Evolutionary conservation across 345 rosid genomes (phyloP).

Genomic region (Aethionema arabicum): DNA sequence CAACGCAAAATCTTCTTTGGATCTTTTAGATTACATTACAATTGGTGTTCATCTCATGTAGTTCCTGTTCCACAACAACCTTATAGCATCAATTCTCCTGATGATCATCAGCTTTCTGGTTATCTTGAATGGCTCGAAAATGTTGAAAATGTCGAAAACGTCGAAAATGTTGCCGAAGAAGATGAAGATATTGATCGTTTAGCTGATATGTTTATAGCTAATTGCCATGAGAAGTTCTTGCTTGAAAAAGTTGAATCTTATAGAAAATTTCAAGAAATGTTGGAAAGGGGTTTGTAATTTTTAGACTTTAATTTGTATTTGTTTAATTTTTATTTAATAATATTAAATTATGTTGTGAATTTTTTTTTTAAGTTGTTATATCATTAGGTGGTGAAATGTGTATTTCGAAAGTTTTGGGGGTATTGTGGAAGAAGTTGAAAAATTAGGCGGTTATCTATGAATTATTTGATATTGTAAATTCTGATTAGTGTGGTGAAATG

Average conservation of each 20-base stretch:
- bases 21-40: slow-evolving; percentile 82
- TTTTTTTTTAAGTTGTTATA: slow-evolving; percentile 22
- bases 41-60: slow-evolving; percentile 87
- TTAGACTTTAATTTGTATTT: slow-evolving; percentile 23
- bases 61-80: slow-evolving; percentile 47
- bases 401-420: slow-evolving; percentile 29
- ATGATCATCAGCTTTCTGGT: slow-evolving; percentile 51
- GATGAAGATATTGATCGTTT: slow-evolving; percentile 68
- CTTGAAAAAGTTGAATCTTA: slow-evolving; percentile 94
- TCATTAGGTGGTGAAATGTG: slow-evolving; percentile 16
- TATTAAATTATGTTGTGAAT: slow-evolving; percentile 30
- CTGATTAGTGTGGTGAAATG: slow-evolving; percentile 24
- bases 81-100: neutral
- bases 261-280: slow-evolving; percentile 91
- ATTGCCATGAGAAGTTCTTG: slow-evolving; percentile 81
- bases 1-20: slow-evolving; percentile 68
- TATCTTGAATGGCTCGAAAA: slow-evolving; percentile 85
- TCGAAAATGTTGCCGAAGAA: slow-evolving; percentile 15
- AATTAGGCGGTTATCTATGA: slow-evolving; percentile 24
- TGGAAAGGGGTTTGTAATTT: slow-evolving; percentile 79
- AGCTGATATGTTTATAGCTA: slow-evolving; percentile 83
- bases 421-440: slow-evolving; percentile 22
- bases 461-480: slow-evolving; percentile 23
- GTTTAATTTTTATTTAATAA: slow-evolving; percentile 17
- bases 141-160: slow-evolving; percentile 19